phyloP scores from a whole-genome alignment of 805 yeast genomes.

The Candida alai region DNA sequence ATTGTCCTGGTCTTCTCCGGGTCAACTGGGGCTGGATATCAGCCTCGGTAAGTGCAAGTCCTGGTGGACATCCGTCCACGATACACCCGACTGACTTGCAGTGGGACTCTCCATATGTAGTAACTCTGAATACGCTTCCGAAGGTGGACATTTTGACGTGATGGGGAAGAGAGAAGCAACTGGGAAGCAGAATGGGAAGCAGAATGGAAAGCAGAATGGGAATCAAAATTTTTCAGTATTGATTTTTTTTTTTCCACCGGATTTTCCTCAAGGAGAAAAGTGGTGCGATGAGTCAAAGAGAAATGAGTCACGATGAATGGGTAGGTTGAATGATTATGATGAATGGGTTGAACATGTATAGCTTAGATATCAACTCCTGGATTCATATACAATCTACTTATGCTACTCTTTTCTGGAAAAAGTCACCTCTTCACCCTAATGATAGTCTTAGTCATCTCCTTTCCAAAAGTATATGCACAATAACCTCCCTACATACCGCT shows the following conservation, averaged over 20 bases:
- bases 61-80: conserved; percentile 98
- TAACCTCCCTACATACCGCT: too few relatives aligned
- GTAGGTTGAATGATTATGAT: too few relatives aligned
- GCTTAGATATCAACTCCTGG: too few relatives aligned
- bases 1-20: conserved; percentile 97
- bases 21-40: conserved; percentile 95
- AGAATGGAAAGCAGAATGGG: not conserved
- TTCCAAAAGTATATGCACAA: too few relatives aligned
- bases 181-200: too few relatives aligned
- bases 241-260: conserved; percentile 1
- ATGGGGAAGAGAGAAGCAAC: too few relatives aligned
- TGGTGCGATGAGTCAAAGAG: conserved; percentile 4
- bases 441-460: too few relatives aligned
- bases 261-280: not conserved
- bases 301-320: not conserved
- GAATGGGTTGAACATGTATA: too few relatives aligned
- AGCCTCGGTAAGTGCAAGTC: conserved; percentile 74
- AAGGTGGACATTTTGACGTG: conserved; percentile 36
- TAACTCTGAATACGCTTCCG: conserved; percentile 53
- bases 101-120: conserved; percentile 98
- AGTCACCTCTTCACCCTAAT: too few relatives aligned
- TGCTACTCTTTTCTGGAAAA: too few relatives aligned
- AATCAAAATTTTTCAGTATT: too few relatives aligned
- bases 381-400: too few relatives aligned
- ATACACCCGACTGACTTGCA: conserved; percentile 97